These are phyloP conservation scores for Xylaria hypoxylon DNA, from an alignment of 2,329 filamentous ascomycete genomes.

Conservation along the genomic window DNA sequence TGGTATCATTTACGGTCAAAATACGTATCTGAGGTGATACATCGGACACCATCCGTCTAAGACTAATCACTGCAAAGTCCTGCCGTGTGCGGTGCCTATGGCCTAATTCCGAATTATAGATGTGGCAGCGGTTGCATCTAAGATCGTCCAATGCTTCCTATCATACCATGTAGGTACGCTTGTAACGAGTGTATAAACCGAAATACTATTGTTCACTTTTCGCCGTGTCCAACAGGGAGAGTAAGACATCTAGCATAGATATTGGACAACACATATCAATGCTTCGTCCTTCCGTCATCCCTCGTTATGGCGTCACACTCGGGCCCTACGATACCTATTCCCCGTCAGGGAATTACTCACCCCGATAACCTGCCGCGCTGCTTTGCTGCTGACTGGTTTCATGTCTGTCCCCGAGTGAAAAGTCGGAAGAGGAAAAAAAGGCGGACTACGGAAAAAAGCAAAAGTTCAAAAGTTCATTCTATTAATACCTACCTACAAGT, in stretches of 20 bases:
- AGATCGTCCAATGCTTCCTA: not conserved
- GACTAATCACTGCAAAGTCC: not conserved
- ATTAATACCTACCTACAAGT: not conserved
- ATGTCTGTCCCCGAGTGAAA: not conserved
- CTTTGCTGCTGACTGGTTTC: slow-evolving; percentile 25
- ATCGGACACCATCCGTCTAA: not conserved
- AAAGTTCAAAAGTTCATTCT: not conserved
- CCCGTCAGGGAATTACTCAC: not conserved
- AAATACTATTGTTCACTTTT: too few species aligned
- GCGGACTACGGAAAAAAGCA: not conserved
- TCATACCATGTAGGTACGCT: not conserved
- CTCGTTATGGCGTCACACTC: not conserved
- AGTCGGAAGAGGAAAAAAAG: not conserved
- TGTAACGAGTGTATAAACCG: not conserved
- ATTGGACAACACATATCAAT: not conserved
- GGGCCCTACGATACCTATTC: not conserved
- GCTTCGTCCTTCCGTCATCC: not conserved
- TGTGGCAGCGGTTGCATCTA: not conserved
- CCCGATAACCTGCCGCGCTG: slow-evolving; percentile 5
- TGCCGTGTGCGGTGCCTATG: not conserved
- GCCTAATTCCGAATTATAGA: not conserved
- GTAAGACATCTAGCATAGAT: slow-evolving; percentile 1
- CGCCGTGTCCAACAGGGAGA: not conserved
- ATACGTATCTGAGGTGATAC: too few species aligned
- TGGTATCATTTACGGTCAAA: too few species aligned